A percentile compares a stretch with the other conserved stretches of the same genome.
phyloP scores from a whole-genome alignment of 2,329 filamentous ascomycete species.

The Dactylellina drechsleri region DNA sequence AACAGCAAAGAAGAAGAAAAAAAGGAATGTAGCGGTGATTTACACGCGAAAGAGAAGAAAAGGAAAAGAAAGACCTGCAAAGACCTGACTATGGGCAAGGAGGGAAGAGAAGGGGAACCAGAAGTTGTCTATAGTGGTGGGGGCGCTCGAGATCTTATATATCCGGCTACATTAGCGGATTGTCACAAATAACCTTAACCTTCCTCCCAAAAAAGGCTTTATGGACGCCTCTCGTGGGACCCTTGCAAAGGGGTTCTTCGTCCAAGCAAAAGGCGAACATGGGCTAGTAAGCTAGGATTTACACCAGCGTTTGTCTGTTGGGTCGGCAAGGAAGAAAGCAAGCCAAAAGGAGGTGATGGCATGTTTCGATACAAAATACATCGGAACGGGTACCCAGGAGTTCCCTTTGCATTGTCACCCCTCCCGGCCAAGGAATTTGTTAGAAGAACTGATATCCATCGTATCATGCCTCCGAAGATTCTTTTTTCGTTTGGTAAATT shows the following conservation, averaged over 20 bases:
- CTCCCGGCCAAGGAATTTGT: slow-evolving; percentile 19
- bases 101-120: slow-evolving; percentile 18
- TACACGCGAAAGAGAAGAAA: slow-evolving; percentile 13
- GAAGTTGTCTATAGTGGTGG: slow-evolving; percentile 24
- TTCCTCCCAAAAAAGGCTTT: slow-evolving; percentile 7
- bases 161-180: background rate
- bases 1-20: slow-evolving; percentile 13
- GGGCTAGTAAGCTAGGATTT: background rate
- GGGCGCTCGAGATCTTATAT: slow-evolving; percentile 43
- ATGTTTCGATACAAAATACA: slow-evolving; percentile 5
- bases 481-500: background rate
- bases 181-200: slow-evolving; percentile 8
- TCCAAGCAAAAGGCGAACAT: background rate
- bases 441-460: background rate
- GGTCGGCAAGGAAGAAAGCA: background rate
- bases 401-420: background rate
- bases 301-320: slow-evolving; percentile 1
- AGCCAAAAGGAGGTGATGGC: slow-evolving; percentile 6
- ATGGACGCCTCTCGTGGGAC: slow-evolving; percentile 22
- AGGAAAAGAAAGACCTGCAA: background rate
- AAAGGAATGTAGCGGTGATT: slow-evolving; percentile 48
- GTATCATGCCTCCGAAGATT: background rate
- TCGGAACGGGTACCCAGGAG: background rate
- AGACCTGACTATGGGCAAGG: slow-evolving; percentile 53
- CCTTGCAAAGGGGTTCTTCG: slow-evolving; percentile 22